Conservation (phyloP, 371 early-diverging fungal genomes). For the Rhizopus delemar region DNA sequence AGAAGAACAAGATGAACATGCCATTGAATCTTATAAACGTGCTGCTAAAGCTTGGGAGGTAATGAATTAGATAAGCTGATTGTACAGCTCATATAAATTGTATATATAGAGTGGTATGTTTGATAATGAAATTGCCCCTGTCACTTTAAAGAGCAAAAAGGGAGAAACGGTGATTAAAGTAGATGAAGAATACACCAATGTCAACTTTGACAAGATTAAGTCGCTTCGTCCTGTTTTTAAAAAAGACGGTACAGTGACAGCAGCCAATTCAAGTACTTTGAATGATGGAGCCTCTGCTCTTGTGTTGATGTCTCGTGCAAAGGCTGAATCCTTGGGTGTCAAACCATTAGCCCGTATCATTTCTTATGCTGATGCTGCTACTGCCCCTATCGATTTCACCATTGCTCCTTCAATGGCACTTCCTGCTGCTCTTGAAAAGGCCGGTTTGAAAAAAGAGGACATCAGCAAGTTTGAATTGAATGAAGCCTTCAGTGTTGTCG, state of each 20-base stretch:
- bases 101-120: conserved; percentile 60
- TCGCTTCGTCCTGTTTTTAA: conserved; percentile 62
- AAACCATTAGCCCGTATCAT: conserved; percentile 83
- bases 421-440: conserved; percentile 82
- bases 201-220: conserved; percentile 67
- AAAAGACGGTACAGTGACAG: conserved; percentile 86
- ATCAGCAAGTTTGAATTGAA: conserved; percentile 88
- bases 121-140: conserved; percentile 83
- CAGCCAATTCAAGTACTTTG: conserved; percentile 92
- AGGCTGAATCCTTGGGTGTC: conserved; percentile 74
- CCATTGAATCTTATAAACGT: conserved; percentile 81
- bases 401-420: conserved; percentile 92
- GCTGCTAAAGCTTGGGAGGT: conserved; percentile 83
- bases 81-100: not conserved
- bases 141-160: conserved; percentile 78
- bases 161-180: conserved; percentile 68
- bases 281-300: conserved; percentile 97
- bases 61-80: conserved; percentile 3
- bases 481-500: conserved; percentile 94
- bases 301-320: conserved; percentile 82
- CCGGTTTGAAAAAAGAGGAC: conserved; percentile 74
- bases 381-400: conserved; percentile 90
- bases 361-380: conserved; percentile 81
- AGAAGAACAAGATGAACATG: conserved; percentile 89
- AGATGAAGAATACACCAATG: conserved; percentile 89